phyloP scores from a whole-genome alignment of 2,329 filamentous ascomycete genomes.

The Penicillium hesseltinei region DNA sequence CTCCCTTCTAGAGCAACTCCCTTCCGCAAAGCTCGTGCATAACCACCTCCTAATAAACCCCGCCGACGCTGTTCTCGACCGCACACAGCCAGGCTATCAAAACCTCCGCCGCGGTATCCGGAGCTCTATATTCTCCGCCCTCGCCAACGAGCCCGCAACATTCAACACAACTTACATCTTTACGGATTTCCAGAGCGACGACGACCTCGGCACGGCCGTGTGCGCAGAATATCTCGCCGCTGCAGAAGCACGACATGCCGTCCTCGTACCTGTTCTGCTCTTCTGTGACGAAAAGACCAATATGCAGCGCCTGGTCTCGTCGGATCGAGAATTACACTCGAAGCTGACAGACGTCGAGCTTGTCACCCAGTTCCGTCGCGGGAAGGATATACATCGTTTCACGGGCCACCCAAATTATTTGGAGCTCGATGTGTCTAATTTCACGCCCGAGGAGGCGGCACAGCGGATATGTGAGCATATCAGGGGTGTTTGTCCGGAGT shows the following conservation, averaged over 20 bases:
- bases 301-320: neutral
- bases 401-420: neutral
- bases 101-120: neutral
- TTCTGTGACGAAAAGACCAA: neutral
- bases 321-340: neutral
- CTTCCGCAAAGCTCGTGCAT: neutral
- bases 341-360: neutral
- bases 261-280: neutral
- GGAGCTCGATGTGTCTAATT: neutral
- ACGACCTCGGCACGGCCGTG: neutral
- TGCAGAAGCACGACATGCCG: neutral
- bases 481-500: neutral
- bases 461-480: neutral
- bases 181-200: neutral
- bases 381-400: neutral
- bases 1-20: neutral
- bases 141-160: neutral
- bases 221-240: neutral
- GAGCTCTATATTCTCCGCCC: neutral
- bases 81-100: neutral
- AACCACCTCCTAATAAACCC: neutral
- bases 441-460: neutral
- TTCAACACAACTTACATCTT: neutral
- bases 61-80: neutral
- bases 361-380: neutral